Evolutionary conservation across 108 stramenopile species (phyloP).

Genomic region (Skeletonema potamos): DNA sequence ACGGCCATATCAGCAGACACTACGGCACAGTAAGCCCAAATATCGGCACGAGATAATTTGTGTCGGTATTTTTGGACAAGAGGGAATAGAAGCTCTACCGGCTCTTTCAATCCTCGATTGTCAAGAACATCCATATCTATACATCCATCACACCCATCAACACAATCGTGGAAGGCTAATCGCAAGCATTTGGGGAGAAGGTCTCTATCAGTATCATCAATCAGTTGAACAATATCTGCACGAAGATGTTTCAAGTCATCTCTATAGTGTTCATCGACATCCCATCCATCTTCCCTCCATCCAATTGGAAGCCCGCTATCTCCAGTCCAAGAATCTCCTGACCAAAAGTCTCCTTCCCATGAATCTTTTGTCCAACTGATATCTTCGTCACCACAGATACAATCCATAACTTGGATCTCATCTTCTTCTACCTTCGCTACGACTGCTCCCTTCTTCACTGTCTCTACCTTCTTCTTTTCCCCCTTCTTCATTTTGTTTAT

Average conservation of each 20-base stretch:
- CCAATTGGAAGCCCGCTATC: neutral
- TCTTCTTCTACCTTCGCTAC: neutral
- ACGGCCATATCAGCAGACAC: constrained; percentile 46
- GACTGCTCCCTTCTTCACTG: neutral
- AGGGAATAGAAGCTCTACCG: constrained; percentile 40
- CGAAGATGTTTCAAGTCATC: constrained; percentile 10
- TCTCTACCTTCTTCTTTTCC: neutral
- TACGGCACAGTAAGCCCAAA: constrained; percentile 56
- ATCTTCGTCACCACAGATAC: neutral
- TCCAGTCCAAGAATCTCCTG: neutral
- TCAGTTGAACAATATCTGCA: constrained; percentile 8
- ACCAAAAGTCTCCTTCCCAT: too few species aligned
- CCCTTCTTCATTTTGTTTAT: too few species aligned
- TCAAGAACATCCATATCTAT: constrained; percentile 49
- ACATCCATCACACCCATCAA: constrained; percentile 62
- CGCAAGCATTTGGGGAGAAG: constrained; percentile 44
- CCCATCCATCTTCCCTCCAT: constrained; percentile 16
- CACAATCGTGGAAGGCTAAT: constrained; percentile 64
- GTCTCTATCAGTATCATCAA: neutral
- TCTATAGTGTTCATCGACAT: constrained; percentile 7
- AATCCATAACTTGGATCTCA: neutral
- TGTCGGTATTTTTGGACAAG: constrained; percentile 34
- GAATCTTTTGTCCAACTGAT: neutral
- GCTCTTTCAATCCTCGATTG: constrained; percentile 43
- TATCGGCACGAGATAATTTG: constrained; percentile 48